These are phyloP conservation scores for Salix purpurea DNA, from an alignment of 345 rosid genomes.

Conservation along the genomic window DNA sequence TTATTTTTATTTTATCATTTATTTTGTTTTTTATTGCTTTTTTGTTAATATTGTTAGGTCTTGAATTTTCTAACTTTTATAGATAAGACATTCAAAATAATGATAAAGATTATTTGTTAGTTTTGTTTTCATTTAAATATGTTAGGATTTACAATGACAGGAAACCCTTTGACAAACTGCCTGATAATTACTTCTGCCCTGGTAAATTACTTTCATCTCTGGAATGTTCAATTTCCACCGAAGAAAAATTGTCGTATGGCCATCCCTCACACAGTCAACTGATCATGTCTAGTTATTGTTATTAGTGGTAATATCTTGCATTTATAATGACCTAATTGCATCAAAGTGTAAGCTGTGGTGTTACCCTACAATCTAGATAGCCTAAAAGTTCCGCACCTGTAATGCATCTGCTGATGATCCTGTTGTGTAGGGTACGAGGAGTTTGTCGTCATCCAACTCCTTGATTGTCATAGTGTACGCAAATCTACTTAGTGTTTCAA, in stretches of 20 bases:
- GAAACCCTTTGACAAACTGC: constrained; percentile 78
- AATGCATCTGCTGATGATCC: too few species aligned
- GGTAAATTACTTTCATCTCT: constrained; percentile 32
- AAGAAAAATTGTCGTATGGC: too few species aligned
- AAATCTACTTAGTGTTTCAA: too few species aligned
- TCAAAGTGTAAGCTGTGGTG: background rate
- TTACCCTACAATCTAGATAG: background rate
- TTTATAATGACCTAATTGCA: background rate
- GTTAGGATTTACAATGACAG: constrained; percentile 58
- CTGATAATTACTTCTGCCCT: constrained; percentile 80
- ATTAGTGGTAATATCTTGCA: background rate
- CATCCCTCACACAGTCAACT: background rate
- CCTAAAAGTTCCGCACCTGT: background rate
- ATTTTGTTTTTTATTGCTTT: constrained; percentile 5
- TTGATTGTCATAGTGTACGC: too few species aligned
- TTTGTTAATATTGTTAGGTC: too few species aligned
- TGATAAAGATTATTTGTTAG: too few species aligned
- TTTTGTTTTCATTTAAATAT: too few species aligned
- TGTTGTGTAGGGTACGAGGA: too few species aligned
- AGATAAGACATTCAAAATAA: too few species aligned
- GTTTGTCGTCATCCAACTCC: too few species aligned
- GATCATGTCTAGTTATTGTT: background rate
- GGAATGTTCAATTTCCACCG: background rate
- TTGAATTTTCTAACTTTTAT: too few species aligned
- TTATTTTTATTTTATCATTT: constrained; percentile 1